phyloP scores from a whole-genome alignment of 148 eudicot genomes.

The Talinum fruticosum region DNA sequence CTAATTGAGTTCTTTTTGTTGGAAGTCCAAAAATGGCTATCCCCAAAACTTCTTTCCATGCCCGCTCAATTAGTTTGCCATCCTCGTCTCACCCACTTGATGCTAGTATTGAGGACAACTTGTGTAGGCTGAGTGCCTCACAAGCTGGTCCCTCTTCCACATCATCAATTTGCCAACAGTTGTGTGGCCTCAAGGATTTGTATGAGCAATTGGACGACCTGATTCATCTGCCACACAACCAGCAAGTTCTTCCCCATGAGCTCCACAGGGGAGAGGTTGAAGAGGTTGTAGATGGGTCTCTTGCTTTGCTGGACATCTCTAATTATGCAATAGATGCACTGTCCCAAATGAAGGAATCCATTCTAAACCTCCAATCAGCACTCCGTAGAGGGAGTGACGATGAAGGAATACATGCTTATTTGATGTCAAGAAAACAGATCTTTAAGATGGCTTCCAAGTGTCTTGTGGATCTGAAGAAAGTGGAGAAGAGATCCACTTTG shows the following conservation, averaged over 20 bases:
- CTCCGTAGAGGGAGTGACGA: constrained; percentile 30
- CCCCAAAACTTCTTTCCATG: constrained; percentile 25
- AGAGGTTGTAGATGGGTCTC: constrained; percentile 34
- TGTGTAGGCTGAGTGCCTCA: constrained; percentile 28
- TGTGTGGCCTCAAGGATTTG: constrained; percentile 29
- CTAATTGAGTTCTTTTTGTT: not conserved
- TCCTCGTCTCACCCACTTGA: constrained; percentile 34
- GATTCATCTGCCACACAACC: constrained; percentile 25
- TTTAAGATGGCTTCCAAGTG: constrained; percentile 32
- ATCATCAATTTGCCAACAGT: constrained; percentile 24
- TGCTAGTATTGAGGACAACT: constrained; percentile 26
- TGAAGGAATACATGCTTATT: constrained; percentile 21
- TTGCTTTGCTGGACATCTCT: constrained; percentile 33
- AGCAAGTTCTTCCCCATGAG: constrained; percentile 21
- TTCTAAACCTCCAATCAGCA: constrained; percentile 41
- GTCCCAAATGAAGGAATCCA: constrained; percentile 23
- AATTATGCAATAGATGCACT: constrained; percentile 23
- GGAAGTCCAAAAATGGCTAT: not conserved
- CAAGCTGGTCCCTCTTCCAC: constrained; percentile 21
- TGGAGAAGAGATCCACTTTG: not conserved
- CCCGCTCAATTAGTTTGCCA: constrained; percentile 42
- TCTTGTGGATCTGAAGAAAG: constrained; percentile 29
- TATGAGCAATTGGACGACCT: constrained; percentile 30
- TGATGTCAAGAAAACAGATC: constrained; percentile 36
- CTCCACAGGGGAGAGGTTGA: constrained; percentile 17